Percentiles rank a stretch among this genome's conserved stretches.
phyloP scores from a whole-genome alignment of 441 rosid genomes.

The Bocquillonia castaneifolia region DNA sequence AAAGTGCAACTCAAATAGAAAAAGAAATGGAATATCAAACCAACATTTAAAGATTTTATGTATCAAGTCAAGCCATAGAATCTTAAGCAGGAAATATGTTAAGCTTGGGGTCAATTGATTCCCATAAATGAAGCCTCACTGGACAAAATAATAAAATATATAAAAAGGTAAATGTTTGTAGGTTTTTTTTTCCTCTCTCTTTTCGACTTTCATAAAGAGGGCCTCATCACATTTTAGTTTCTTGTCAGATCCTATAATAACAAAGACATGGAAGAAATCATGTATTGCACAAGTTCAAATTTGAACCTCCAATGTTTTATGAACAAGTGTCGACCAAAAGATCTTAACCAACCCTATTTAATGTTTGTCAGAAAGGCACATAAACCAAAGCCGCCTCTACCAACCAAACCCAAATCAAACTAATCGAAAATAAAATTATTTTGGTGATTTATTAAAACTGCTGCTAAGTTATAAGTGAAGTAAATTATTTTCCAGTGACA shows the following conservation, averaged over 20 bases:
- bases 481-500: background rate
- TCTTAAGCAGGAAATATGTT: no score
- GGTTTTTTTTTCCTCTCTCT: background rate
- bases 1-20: no score
- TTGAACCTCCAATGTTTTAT: background rate
- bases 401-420: background rate
- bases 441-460: background rate
- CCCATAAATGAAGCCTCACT: background rate
- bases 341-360: background rate
- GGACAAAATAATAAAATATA: background rate
- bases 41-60: no score
- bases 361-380: background rate
- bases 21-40: no score
- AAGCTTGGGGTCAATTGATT: background rate
- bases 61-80: no score
- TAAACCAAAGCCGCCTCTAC: background rate
- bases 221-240: background rate
- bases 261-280: background rate
- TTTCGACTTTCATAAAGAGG: background rate
- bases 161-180: background rate
- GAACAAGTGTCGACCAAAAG: background rate
- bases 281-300: no score
- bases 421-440: background rate
- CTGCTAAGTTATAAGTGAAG: background rate
- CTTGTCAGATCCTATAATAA: background rate